A percentile compares a stretch with the other conserved stretches of the same genome.
These are phyloP conservation scores for Penicillium longicatenatum DNA, from an alignment of 495 filamentous ascomycete species.

Conservation along the genomic window DNA sequence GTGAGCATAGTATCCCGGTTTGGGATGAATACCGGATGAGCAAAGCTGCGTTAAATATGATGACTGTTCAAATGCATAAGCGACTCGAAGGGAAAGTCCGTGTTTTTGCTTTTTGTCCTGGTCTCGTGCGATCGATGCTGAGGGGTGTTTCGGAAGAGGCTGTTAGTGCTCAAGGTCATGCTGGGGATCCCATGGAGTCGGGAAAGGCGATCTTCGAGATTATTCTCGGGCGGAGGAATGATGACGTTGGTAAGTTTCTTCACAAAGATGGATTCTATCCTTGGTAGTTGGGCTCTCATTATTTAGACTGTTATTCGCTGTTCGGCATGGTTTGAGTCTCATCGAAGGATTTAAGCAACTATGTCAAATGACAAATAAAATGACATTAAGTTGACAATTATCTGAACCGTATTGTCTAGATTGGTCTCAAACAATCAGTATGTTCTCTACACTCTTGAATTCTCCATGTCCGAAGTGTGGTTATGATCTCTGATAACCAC, in stretches of 20 bases:
- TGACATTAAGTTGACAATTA: too few relatives aligned
- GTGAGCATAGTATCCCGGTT: constrained; percentile 14
- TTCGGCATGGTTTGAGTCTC: too few relatives aligned
- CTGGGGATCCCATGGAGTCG: constrained; percentile 34
- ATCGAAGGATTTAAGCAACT: too few relatives aligned
- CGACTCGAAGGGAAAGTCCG: constrained; percentile 16
- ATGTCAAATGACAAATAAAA: too few relatives aligned
- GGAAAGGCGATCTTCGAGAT: constrained; percentile 36
- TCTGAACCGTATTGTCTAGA: too few relatives aligned
- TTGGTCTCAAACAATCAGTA: too few relatives aligned
- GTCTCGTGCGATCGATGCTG: constrained; percentile 39
- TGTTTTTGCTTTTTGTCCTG: constrained; percentile 32
- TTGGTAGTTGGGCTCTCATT: constrained; percentile 19
- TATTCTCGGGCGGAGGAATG: constrained; percentile 36
- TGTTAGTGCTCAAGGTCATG: constrained; percentile 25
- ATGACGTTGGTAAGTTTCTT: constrained; percentile 36
- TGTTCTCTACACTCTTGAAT: too few relatives aligned
- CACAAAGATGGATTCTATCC: constrained; percentile 27
- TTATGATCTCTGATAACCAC: too few relatives aligned
- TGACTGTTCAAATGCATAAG: constrained; percentile 25
- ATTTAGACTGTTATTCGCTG: background rate
- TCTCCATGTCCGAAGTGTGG: too few relatives aligned
- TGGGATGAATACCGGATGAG: constrained; percentile 38
- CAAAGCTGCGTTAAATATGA: constrained; percentile 49
- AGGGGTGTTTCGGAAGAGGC: constrained; percentile 33